Percentiles rank a stretch among this genome's conserved stretches.
phyloP scores from a whole-genome alignment of 2,329 filamentous ascomycete genomes.

The Aspergillus sp. region DNA sequence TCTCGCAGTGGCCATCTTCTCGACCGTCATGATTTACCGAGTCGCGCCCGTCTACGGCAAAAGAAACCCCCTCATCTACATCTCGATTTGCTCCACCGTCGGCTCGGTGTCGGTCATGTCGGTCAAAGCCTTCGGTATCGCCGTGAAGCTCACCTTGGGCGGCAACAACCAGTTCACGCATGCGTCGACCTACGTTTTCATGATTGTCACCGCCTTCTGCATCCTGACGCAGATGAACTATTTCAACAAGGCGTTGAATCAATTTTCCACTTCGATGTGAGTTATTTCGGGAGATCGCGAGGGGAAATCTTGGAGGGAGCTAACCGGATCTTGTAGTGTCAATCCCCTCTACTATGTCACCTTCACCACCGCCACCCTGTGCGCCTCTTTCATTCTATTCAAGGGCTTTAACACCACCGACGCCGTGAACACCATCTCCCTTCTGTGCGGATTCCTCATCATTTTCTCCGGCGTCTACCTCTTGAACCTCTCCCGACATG shows the following conservation, averaged over 20 bases:
- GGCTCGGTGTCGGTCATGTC: slow-evolving; percentile 99
- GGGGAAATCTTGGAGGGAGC: neutral
- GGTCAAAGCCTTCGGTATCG: slow-evolving; percentile 97
- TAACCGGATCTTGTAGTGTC: slow-evolving; percentile 57
- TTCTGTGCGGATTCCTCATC: slow-evolving; percentile 88
- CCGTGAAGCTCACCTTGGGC: slow-evolving; percentile 87
- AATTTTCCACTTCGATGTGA: slow-evolving; percentile 96
- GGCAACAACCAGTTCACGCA: slow-evolving; percentile 95
- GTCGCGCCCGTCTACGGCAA: slow-evolving; percentile 86
- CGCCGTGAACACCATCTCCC: slow-evolving; percentile 84
- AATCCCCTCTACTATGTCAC: slow-evolving; percentile 97
- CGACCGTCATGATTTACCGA: slow-evolving; percentile 93
- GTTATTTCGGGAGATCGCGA: slow-evolving; percentile 32
- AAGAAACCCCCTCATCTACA: slow-evolving; percentile 92
- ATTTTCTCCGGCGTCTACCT: slow-evolving; percentile 96
- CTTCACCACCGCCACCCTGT: slow-evolving; percentile 90
- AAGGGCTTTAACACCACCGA: slow-evolving; percentile 94
- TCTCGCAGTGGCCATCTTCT: slow-evolving; percentile 74
- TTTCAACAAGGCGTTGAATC: slow-evolving; percentile 96
- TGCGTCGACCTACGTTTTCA: slow-evolving; percentile 95
- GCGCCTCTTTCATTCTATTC: slow-evolving; percentile 94
- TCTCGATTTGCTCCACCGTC: slow-evolving; percentile 96
- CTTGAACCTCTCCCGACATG: slow-evolving; percentile 88
- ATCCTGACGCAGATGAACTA: slow-evolving; percentile 99
- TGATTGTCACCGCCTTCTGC: slow-evolving; percentile 88